phyloP scores from a whole-genome alignment of 495 filamentous ascomycete genomes.

The Neurospora africana region DNA sequence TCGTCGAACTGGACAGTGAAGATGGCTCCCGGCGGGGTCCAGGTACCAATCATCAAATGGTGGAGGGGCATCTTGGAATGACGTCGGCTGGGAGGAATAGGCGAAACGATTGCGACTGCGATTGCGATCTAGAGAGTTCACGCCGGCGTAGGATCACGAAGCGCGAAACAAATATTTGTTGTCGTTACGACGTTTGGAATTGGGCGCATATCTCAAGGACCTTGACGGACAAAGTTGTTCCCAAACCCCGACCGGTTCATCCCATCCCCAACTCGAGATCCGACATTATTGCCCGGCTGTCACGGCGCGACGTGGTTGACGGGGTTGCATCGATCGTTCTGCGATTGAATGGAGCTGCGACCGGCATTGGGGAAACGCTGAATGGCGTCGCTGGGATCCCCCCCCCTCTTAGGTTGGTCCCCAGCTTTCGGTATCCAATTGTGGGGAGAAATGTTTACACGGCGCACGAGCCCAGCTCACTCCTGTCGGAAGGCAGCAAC shows the following conservation, averaged over 20 bases:
- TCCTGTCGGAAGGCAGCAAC: not conserved
- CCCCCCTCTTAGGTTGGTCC: not conserved
- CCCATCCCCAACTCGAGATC: not conserved
- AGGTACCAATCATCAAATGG: slow-evolving; percentile 75
- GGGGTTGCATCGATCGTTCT: not conserved
- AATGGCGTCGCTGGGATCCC: not conserved
- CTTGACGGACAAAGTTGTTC: not conserved
- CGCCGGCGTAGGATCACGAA: not conserved
- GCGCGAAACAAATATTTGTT: not conserved
- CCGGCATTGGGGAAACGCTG: not conserved
- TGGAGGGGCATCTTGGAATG: slow-evolving; percentile 50
- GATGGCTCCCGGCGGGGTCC: slow-evolving; percentile 76
- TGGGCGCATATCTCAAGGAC: not conserved
- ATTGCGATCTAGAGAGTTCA: not conserved
- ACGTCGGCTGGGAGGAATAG: slow-evolving; percentile 8
- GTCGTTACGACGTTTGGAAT: not conserved
- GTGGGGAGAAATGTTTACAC: not conserved
- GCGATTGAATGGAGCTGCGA: not conserved
- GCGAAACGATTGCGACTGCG: not conserved
- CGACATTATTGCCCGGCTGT: not conserved
- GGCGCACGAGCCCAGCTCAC: not conserved
- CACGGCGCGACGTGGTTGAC: not conserved
- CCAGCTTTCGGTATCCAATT: not conserved
- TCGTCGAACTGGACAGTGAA: slow-evolving; percentile 79
- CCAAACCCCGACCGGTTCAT: not conserved